A percentile compares a stretch with the other conserved stretches of the same genome.
phyloP scores from a whole-genome alignment of 2,329 filamentous ascomycete species.

The Emmonsia crescens region DNA sequence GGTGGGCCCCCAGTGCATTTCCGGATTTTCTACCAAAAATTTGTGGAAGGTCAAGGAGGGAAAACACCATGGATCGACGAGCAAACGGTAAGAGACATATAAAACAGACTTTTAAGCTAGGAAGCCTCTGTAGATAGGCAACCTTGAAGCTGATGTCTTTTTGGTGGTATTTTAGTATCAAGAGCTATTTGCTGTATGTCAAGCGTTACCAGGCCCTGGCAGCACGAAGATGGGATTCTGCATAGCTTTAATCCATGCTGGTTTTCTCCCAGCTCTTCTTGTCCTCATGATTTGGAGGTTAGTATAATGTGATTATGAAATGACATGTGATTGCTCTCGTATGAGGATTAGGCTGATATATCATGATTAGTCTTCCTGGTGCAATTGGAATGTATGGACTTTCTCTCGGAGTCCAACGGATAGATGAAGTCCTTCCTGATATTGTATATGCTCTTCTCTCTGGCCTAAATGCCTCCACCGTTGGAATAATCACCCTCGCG shows the following conservation, averaged over 20 bases:
- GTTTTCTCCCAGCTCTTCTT: conserved; percentile 46
- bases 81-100: conserved; percentile 44
- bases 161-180: conserved; percentile 44
- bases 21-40: conserved; percentile 53
- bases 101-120: background rate
- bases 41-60: conserved; percentile 39
- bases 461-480: conserved; percentile 60
- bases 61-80: conserved; percentile 57
- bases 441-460: conserved; percentile 59
- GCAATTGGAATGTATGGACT: conserved; percentile 60
- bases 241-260: conserved; percentile 53
- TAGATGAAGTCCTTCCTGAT: conserved; percentile 48
- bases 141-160: conserved; percentile 1
- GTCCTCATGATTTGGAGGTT: conserved; percentile 56
- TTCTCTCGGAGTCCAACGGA: conserved; percentile 51
- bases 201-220: conserved; percentile 56
- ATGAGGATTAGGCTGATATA: background rate
- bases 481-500: conserved; percentile 60
- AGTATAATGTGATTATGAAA: conserved; percentile 6
- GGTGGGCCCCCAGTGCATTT: conserved; percentile 62
- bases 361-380: conserved; percentile 47
- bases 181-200: conserved; percentile 59
- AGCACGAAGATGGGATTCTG: conserved; percentile 64
- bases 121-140: background rate
- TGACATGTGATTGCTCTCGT: conserved; percentile 1